Percentiles rank a stretch among this genome's conserved stretches.
These are phyloP conservation scores for Rosa chinensis DNA, from an alignment of 306 rosid genomes.

Conservation along the genomic window DNA sequence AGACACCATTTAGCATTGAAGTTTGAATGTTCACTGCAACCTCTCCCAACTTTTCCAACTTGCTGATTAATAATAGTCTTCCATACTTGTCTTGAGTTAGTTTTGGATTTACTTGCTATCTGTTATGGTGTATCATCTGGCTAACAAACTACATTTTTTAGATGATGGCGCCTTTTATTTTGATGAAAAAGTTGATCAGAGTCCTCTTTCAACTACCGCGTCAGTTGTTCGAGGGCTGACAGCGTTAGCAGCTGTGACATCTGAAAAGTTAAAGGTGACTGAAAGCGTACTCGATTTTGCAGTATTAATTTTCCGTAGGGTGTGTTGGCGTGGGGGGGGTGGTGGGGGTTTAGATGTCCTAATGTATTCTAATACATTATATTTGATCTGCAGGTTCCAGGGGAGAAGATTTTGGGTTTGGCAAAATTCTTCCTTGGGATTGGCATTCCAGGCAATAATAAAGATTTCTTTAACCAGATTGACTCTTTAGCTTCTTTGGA, in stretches of 20 bases:
- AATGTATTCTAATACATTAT: conserved; percentile 29
- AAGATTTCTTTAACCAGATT: conserved; percentile 84
- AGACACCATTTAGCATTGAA: not conserved
- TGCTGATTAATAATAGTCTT: not conserved
- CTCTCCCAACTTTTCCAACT: not conserved
- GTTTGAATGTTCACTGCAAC: not conserved
- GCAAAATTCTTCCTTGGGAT: conserved; percentile 89
- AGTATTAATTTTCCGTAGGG: not conserved
- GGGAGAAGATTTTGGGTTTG: conserved; percentile 78
- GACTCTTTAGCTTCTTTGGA: conserved; percentile 83
- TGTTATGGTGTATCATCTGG: not conserved
- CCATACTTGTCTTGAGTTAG: not conserved
- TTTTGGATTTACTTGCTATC: not conserved
- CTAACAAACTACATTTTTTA: conserved; percentile 37
- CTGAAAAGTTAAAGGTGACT: conserved; percentile 76
- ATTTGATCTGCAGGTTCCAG: conserved; percentile 69
- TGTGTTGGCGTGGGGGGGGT: too few relatives aligned
- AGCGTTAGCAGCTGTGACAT: conserved; percentile 62
- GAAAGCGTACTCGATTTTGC: conserved; percentile 14
- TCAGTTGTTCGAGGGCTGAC: conserved; percentile 89
- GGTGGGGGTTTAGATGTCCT: not conserved
- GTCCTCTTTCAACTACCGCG: conserved; percentile 83
- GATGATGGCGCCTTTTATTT: conserved; percentile 89
- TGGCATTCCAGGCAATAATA: conserved; percentile 91
- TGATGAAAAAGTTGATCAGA: conserved; percentile 77